Percentiles rank a stretch among this genome's conserved stretches.
phyloP scores from a whole-genome alignment of 768 basidiomycete species.

The Russula olivacea region DNA sequence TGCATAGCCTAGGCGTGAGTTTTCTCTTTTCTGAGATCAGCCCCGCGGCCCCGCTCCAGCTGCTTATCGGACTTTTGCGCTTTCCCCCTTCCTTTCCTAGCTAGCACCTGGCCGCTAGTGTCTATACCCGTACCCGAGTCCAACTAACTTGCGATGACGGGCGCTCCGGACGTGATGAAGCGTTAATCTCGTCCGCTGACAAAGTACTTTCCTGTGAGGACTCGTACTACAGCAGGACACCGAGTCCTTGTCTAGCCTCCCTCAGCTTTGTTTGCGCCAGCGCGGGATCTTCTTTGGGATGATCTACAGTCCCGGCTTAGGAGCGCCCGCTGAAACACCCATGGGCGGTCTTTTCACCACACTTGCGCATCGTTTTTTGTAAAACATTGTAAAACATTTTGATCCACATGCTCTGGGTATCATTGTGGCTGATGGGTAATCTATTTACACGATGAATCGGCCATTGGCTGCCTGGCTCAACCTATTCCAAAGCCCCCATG shows the following conservation, averaged over 20 bases:
- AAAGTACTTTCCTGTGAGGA: no score
- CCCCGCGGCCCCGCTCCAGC: no score
- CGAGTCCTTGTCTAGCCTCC: not conserved
- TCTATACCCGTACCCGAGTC: not conserved
- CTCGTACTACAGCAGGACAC: not conserved
- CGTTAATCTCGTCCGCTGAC: not conserved
- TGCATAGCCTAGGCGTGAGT: not conserved
- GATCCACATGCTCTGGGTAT: not conserved
- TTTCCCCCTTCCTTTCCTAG: no score
- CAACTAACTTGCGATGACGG: no score
- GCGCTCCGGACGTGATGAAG: not conserved
- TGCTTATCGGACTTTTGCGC: no score
- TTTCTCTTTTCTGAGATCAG: not conserved
- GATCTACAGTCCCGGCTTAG: not conserved
- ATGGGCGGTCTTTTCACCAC: not conserved
- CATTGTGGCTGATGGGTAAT: not conserved
- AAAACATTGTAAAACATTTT: not conserved
- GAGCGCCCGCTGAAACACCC: not conserved
- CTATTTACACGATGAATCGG: not conserved
- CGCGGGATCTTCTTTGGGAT: no score
- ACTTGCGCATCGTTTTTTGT: not conserved
- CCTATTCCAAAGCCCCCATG: not conserved
- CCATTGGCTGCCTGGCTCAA: not conserved
- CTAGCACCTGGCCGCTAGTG: not conserved
- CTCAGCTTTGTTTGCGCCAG: not conserved